Evolutionary conservation across 192 early-diverging fungal genomes (phyloP).

Genomic region (Podila epicladia): DNA sequence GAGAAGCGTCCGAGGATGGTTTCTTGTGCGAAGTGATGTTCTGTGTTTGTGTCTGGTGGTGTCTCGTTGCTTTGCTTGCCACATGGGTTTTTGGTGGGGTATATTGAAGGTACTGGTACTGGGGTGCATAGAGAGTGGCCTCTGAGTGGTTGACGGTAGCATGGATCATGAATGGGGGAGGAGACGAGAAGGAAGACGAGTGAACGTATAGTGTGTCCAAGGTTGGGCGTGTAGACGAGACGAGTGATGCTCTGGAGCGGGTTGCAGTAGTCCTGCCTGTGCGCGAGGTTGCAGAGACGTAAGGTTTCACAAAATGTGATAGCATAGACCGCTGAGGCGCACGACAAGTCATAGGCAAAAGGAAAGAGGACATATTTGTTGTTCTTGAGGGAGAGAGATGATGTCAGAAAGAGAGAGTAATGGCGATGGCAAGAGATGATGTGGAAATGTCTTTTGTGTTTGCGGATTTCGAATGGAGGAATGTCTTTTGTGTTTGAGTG

Average conservation of each 20-base stretch:
- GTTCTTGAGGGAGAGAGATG: not conserved
- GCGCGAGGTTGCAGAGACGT: not conserved
- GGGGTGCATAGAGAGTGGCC: constrained; percentile 31
- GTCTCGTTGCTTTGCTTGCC: too few species aligned
- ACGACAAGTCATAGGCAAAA: constrained; percentile 28
- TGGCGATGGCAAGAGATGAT: not conserved
- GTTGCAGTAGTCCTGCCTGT: not conserved
- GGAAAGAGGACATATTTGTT: constrained; percentile 23
- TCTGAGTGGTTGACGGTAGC: constrained; percentile 10
- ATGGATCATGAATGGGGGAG: constrained; percentile 10
- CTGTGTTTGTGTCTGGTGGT: too few species aligned
- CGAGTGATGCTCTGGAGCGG: constrained; percentile 12
- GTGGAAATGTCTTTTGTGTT: not conserved
- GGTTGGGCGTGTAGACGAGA: constrained; percentile 7
- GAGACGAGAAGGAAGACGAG: constrained; percentile 6
- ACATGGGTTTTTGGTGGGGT: constrained; percentile 4
- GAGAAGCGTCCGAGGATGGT: not conserved
- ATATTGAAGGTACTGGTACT: constrained; percentile 23
- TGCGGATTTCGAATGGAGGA: too few species aligned
- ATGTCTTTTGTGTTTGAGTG: too few species aligned
- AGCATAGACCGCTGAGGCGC: constrained; percentile 45
- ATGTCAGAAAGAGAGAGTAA: not conserved
- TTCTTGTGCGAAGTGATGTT: not conserved
- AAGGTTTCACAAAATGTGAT: constrained; percentile 35
- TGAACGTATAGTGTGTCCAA: not conserved